Percentiles rank a stretch among this genome's conserved stretches.
These are phyloP conservation scores for Alternaria sp. DNA, from an alignment of 2,329 filamentous ascomycete species.

Conservation along the genomic window DNA sequence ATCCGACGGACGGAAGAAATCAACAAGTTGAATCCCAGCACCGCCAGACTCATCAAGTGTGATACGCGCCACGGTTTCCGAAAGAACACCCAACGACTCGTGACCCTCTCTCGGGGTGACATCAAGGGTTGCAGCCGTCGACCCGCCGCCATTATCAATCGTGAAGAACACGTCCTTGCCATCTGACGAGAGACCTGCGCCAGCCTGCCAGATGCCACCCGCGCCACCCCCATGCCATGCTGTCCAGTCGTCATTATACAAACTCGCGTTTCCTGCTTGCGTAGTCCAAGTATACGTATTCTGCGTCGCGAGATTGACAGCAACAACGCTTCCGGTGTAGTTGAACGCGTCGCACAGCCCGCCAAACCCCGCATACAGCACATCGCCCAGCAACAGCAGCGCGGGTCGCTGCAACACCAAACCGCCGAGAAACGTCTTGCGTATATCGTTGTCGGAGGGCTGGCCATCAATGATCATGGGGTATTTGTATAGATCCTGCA, in stretches of 20 bases:
- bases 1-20: slow-evolving; percentile 23
- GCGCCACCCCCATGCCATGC: slow-evolving; percentile 25
- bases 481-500: slow-evolving; percentile 52
- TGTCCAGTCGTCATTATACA: slow-evolving; percentile 24
- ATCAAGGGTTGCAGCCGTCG: slow-evolving; percentile 2
- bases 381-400: slow-evolving; percentile 55
- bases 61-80: slow-evolving; percentile 16
- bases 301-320: slow-evolving; percentile 22
- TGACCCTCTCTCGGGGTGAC: slow-evolving; percentile 5
- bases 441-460: slow-evolving; percentile 55
- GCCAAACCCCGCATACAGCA: slow-evolving; percentile 61
- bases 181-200: slow-evolving; percentile 23
- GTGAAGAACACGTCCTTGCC: slow-evolving; percentile 28
- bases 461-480: slow-evolving; percentile 58
- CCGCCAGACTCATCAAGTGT: slow-evolving; percentile 9
- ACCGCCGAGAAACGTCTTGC: slow-evolving; percentile 60
- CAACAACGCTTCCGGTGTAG: slow-evolving; percentile 52
- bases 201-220: slow-evolving; percentile 26
- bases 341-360: slow-evolving; percentile 65
- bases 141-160: slow-evolving; percentile 19
- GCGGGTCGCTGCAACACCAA: slow-evolving; percentile 61
- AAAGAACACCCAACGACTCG: slow-evolving; percentile 12
- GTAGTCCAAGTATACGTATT: slow-evolving; percentile 23
- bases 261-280: slow-evolving; percentile 16
- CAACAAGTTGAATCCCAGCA: slow-evolving; percentile 18